phyloP scores from a whole-genome alignment of 1,284 basidiomycete species.

The Leccinum pachyderme region DNA sequence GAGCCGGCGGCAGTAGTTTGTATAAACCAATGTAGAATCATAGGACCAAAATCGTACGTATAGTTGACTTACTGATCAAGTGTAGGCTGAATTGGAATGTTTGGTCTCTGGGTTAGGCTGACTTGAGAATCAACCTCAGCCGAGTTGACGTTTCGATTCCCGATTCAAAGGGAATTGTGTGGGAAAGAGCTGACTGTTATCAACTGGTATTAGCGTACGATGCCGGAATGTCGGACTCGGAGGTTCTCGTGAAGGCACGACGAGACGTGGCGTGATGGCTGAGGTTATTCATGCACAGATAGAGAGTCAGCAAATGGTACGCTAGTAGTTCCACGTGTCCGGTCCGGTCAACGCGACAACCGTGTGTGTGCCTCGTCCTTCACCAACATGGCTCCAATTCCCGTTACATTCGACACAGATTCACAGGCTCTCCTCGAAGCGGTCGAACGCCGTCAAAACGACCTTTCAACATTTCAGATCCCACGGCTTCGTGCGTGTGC shows the following conservation, averaged over 20 bases:
- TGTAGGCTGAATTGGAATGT: background rate
- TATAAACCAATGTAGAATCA: background rate
- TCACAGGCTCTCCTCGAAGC: conserved; percentile 48
- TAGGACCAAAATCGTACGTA: background rate
- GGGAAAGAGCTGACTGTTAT: background rate
- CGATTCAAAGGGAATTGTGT: too few species aligned
- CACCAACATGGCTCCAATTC: conserved; percentile 60
- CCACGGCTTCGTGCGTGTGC: conserved; percentile 66
- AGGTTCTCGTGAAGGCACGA: background rate
- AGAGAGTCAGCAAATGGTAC: background rate
- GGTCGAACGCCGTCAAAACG: conserved; percentile 55
- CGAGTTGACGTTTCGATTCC: background rate
- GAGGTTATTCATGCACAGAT: background rate
- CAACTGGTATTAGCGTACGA: background rate
- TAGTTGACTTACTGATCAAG: background rate
- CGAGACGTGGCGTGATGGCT: background rate
- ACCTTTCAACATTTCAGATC: conserved; percentile 70
- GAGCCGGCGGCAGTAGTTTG: background rate
- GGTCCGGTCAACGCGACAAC: background rate
- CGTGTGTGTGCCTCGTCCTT: background rate
- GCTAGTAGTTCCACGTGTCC: background rate
- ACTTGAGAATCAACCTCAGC: background rate
- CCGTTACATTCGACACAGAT: conserved; percentile 50
- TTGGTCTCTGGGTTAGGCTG: background rate
- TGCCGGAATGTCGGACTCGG: background rate